These are phyloP conservation scores for Jasminum sambac DNA, from an alignment of 257 asterid species.

Conservation along the genomic window DNA sequence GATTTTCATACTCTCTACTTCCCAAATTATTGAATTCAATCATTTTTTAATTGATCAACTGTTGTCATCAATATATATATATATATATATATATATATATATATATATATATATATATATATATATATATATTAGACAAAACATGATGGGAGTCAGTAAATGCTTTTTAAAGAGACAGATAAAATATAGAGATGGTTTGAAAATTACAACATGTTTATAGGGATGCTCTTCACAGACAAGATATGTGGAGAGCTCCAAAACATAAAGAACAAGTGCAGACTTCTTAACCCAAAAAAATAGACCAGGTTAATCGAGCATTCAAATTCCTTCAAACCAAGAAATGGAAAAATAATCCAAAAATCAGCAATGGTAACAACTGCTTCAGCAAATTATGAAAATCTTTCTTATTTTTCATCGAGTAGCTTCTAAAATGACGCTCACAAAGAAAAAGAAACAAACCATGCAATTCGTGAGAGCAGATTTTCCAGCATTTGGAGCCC, in stretches of 20 bases:
- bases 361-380: background rate
- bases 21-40: no score
- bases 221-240: no score
- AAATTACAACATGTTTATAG: no score
- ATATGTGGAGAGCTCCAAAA: background rate
- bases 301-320: background rate
- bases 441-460: constrained; percentile 34
- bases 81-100: no score
- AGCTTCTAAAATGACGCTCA: background rate
- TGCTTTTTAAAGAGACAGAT: no score
- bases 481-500: constrained; percentile 98
- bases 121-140: no score
- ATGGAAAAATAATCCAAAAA: background rate
- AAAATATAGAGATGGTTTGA: no score
- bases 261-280: background rate
- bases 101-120: no score
- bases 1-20: no score
- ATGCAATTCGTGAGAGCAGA: constrained; percentile 84
- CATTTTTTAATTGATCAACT: no score
- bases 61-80: no score
- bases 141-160: no score
- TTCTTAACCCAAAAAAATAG: background rate
- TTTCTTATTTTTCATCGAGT: background rate
- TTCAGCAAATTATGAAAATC: background rate
- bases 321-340: background rate